Evolutionary conservation across 2,329 filamentous ascomycete genomes (phyloP).

Genomic region (Cladosporium sp.): DNA sequence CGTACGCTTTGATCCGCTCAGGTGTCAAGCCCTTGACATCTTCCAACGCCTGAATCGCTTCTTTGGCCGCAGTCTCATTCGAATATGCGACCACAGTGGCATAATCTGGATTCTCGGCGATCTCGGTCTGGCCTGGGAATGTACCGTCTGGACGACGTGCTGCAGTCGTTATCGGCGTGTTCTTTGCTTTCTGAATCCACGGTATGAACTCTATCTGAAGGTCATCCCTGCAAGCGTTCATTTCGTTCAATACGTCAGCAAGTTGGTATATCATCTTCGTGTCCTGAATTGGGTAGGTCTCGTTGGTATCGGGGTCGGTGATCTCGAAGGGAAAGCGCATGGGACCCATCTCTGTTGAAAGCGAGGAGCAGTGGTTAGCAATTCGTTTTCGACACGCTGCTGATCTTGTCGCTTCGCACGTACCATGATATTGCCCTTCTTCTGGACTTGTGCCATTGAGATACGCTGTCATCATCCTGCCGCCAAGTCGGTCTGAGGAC

Average conservation of each 20-base stretch:
- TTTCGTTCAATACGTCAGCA: constrained; percentile 52
- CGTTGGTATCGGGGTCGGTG: constrained; percentile 46
- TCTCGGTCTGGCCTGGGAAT: constrained; percentile 49
- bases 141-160: constrained; percentile 47
- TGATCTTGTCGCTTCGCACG: background rate
- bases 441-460: constrained; percentile 45
- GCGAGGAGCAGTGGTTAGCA: background rate
- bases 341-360: constrained; percentile 54
- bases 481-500: constrained; percentile 56
- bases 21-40: constrained; percentile 12
- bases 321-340: constrained; percentile 57
- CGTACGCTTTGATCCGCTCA: constrained; percentile 10
- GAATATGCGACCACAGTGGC: background rate
- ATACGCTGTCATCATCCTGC: constrained; percentile 60
- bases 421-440: background rate
- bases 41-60: constrained; percentile 6
- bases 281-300: constrained; percentile 55
- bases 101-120: constrained; percentile 36
- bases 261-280: constrained; percentile 61
- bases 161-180: constrained; percentile 46
- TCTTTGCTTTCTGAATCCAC: constrained; percentile 54
- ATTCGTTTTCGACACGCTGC: background rate
- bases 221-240: constrained; percentile 48
- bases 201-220: constrained; percentile 57
- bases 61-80: background rate